These are phyloP conservation scores for Bipolaris sorokiniana DNA, from an alignment of 2,329 filamentous ascomycete species.

Conservation along the genomic window DNA sequence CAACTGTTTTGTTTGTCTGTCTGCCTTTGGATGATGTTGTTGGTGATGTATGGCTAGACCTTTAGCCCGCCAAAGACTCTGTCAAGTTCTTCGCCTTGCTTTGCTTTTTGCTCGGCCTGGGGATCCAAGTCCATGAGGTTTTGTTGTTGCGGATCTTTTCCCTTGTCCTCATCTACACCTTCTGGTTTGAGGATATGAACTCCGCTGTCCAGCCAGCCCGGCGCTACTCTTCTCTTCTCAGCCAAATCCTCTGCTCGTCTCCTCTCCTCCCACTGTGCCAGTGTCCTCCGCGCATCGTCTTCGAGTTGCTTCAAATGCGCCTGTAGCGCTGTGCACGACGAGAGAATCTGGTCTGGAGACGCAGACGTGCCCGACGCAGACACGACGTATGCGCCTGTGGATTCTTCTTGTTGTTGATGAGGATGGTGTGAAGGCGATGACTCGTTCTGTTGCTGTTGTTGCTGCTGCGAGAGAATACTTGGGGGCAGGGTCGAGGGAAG, in stretches of 20 bases:
- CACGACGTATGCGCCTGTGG: slow-evolving; percentile 69
- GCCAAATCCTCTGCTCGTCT: slow-evolving; percentile 71
- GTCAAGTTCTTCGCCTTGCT: slow-evolving; percentile 66
- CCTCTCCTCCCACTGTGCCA: slow-evolving; percentile 72
- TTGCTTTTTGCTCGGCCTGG: slow-evolving; percentile 40
- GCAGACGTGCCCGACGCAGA: slow-evolving; percentile 77
- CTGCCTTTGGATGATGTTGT: no score
- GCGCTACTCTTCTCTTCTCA: slow-evolving; percentile 79
- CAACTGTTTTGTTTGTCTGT: not conserved
- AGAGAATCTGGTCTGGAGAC: slow-evolving; percentile 81
- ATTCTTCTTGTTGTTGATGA: slow-evolving; percentile 21
- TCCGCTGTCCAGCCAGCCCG: slow-evolving; percentile 79
- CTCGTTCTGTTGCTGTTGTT: slow-evolving; percentile 54
- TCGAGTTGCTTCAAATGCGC: slow-evolving; percentile 74
- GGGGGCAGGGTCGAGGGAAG: slow-evolving; percentile 86
- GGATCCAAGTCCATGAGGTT: slow-evolving; percentile 28
- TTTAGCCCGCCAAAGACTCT: slow-evolving; percentile 71
- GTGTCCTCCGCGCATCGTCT: slow-evolving; percentile 68
- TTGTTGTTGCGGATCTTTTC: slow-evolving; percentile 24
- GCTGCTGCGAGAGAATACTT: slow-evolving; percentile 60
- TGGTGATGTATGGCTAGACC: slow-evolving; percentile 3
- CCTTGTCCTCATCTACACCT: slow-evolving; percentile 47
- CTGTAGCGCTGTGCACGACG: slow-evolving; percentile 79
- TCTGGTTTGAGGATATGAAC: slow-evolving; percentile 70
- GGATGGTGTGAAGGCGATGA: slow-evolving; percentile 8